Conservation (phyloP, 1,284 basidiomycete species). For the Apiotrichum laibachii region DNA sequence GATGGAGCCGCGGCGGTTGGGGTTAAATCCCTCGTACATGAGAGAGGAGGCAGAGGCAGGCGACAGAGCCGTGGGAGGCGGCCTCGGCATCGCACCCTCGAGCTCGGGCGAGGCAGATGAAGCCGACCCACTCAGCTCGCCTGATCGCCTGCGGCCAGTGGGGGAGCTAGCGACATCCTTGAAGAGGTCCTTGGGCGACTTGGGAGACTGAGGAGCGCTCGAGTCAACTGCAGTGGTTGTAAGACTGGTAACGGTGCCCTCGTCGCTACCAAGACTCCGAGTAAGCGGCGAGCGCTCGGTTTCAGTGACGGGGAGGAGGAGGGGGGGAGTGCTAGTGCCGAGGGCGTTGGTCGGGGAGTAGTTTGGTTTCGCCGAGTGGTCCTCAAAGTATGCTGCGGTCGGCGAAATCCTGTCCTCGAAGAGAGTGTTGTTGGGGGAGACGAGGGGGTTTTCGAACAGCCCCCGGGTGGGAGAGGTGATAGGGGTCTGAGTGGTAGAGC, state of each 20-base stretch:
- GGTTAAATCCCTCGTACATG: background rate
- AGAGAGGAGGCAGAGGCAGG: background rate
- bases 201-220: background rate
- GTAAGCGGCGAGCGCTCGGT: background rate
- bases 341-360: background rate
- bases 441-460: conserved; percentile 2
- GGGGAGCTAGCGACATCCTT: background rate
- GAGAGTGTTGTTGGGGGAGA: background rate
- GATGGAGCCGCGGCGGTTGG: background rate
- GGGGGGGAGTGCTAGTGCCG: background rate
- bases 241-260: background rate
- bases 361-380: background rate
- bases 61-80: background rate
- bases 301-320: background rate
- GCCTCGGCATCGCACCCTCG: background rate
- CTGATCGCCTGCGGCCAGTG: background rate
- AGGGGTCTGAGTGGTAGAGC: conserved; percentile 6
- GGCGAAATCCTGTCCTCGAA: conserved; percentile 3
- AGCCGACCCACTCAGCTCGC: background rate
- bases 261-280: background rate
- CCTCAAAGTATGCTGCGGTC: background rate
- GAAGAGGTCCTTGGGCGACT: background rate
- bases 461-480: conserved; percentile 4
- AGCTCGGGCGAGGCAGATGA: background rate
- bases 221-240: conserved; percentile 3